Conservation (phyloP, 2,329 filamentous ascomycete genomes). For the Trichophyton benhamiae region DNA sequence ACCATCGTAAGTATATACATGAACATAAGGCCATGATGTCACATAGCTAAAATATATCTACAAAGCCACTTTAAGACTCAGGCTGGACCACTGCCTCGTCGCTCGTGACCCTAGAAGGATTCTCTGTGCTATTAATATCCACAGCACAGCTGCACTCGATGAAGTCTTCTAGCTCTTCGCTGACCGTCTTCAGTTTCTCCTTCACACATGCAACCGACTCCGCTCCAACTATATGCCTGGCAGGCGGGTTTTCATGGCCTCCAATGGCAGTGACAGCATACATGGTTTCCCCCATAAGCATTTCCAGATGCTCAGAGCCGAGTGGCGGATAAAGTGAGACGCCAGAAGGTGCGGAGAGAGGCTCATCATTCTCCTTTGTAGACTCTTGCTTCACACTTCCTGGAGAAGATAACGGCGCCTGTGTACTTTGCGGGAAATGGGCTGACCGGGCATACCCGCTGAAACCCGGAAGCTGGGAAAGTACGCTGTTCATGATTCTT, state of each 20-base stretch:
- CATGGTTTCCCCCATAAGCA: constrained; percentile 75
- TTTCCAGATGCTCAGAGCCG: constrained; percentile 54
- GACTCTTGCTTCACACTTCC: constrained; percentile 9
- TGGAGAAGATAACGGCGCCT: neutral
- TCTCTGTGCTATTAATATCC: constrained; percentile 40
- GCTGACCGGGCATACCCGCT: constrained; percentile 25
- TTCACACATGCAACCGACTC: constrained; percentile 81
- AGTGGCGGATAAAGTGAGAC: constrained; percentile 64
- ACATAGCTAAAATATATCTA: neutral
- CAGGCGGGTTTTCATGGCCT: constrained; percentile 89
- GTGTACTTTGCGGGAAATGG: neutral
- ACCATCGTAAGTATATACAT: neutral
- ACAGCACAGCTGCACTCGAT: constrained; percentile 78
- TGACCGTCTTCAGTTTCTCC: constrained; percentile 92
- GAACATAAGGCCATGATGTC: neutral
- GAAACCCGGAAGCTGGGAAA: constrained; percentile 63
- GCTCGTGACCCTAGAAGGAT: constrained; percentile 15
- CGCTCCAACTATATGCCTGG: constrained; percentile 81
- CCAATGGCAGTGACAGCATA: constrained; percentile 85
- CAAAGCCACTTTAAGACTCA: neutral
- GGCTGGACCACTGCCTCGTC: neutral
- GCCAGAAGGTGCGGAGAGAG: constrained; percentile 34
- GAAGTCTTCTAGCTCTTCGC: constrained; percentile 92
- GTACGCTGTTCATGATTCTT: constrained; percentile 66
- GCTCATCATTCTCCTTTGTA: constrained; percentile 10